Evolutionary conservation across 2,329 filamentous ascomycete species (phyloP).

Genomic region (Nothophaeocryptopus gaeumannii): DNA sequence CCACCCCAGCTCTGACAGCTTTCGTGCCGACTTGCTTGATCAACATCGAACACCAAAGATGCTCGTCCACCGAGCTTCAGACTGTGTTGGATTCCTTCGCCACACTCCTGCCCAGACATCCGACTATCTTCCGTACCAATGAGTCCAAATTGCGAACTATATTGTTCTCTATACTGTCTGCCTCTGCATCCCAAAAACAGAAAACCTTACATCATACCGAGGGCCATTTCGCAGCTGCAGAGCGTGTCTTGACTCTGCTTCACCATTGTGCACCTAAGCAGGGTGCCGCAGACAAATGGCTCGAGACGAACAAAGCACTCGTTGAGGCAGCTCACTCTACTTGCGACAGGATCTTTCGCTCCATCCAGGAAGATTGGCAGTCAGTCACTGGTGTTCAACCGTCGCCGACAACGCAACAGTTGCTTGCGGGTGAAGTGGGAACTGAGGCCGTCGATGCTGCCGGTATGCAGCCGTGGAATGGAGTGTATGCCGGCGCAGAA

Average conservation of each 20-base stretch:
- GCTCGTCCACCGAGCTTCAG: conserved; percentile 47
- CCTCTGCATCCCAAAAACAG: conserved; percentile 42
- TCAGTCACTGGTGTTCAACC: conserved; percentile 51
- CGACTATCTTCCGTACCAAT: conserved; percentile 77
- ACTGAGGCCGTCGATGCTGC: conserved; percentile 32
- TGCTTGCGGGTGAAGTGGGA: conserved; percentile 22
- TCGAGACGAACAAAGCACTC: conserved; percentile 59
- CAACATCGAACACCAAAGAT: conserved; percentile 48
- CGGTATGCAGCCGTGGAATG: conserved; percentile 67
- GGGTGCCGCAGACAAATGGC: conserved; percentile 74
- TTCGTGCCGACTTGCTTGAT: conserved; percentile 73
- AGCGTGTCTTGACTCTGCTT: conserved; percentile 66
- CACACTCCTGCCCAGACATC: conserved; percentile 72
- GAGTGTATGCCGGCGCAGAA: conserved; percentile 70
- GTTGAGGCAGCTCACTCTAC: conserved; percentile 67
- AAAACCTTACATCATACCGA: conserved; percentile 19
- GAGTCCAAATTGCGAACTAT: conserved; percentile 57
- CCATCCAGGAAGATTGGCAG: conserved; percentile 78
- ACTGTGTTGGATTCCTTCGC: conserved; percentile 69
- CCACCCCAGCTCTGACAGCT: conserved; percentile 72
- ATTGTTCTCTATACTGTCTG: conserved; percentile 24
- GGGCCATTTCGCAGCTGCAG: conserved; percentile 49
- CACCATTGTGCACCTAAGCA: conserved; percentile 81
- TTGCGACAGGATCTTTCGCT: conserved; percentile 73
- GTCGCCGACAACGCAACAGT: conserved; percentile 14